Conservation (phyloP, 352 stramenopile species). For the Phytophthora pistaciae region DNA sequence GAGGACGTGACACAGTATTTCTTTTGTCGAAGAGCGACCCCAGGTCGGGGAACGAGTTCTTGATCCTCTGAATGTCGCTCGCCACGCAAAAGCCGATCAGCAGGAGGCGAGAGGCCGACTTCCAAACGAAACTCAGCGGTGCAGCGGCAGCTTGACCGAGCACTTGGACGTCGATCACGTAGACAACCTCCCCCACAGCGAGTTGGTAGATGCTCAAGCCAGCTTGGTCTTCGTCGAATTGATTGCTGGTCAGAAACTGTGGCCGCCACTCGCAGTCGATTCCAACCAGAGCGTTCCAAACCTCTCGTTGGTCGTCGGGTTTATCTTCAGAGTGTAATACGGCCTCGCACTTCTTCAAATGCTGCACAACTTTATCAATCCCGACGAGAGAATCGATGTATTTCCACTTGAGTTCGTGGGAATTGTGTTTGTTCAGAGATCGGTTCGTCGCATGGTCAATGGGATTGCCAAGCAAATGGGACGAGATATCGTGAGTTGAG, state of each 20-base stretch:
- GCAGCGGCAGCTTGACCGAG: conserved; percentile 44
- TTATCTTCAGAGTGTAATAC: not conserved
- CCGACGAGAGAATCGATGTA: conserved; percentile 36
- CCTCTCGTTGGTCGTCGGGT: conserved; percentile 12
- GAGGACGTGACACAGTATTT: not conserved
- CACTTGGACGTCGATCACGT: conserved; percentile 68
- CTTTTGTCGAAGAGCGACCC: conserved; percentile 3
- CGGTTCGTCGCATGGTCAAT: conserved; percentile 46
- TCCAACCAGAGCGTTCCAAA: conserved; percentile 45
- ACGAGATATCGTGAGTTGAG: not conserved
- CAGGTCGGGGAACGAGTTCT: conserved; percentile 59
- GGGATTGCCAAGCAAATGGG: conserved; percentile 3
- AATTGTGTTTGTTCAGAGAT: conserved; percentile 11
- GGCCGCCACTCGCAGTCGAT: conserved; percentile 78
- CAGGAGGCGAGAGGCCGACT: conserved; percentile 36
- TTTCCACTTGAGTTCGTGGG: conserved; percentile 35
- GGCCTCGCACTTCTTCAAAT: conserved; percentile 22
- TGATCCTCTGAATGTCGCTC: conserved; percentile 58
- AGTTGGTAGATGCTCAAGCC: conserved; percentile 70
- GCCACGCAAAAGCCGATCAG: conserved; percentile 68
- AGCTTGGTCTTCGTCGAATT: conserved; percentile 19
- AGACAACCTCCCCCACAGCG: conserved; percentile 47
- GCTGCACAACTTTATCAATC: conserved; percentile 36
- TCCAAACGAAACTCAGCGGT: conserved; percentile 56
- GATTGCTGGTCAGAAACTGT: conserved; percentile 39